Conservation (phyloP, 331 rosid species). For the Malus hybrid region DNA sequence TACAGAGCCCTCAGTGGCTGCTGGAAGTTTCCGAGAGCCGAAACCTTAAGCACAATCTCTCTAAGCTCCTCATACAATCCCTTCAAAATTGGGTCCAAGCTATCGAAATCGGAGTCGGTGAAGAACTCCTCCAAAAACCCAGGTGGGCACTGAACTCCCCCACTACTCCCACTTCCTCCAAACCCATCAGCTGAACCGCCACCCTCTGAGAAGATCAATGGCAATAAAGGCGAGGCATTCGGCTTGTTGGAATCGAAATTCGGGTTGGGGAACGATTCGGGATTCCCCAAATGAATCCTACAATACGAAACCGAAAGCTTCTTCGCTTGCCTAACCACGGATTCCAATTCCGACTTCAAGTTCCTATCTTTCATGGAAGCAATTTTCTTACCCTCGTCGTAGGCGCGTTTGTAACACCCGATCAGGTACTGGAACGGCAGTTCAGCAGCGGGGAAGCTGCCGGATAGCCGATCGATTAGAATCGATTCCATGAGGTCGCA, state of each 20-base stretch:
- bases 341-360: slow-evolving; percentile 53
- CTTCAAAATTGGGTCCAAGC: slow-evolving; percentile 64
- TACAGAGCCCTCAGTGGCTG: slow-evolving; percentile 72
- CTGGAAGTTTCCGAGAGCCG: slow-evolving; percentile 90
- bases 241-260: background rate
- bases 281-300: slow-evolving; percentile 69
- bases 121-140: slow-evolving; percentile 90
- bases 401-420: slow-evolving; percentile 74
- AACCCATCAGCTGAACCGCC: slow-evolving; percentile 43
- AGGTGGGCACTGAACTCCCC: slow-evolving; percentile 62
- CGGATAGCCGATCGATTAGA: slow-evolving; percentile 75
- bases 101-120: slow-evolving; percentile 70
- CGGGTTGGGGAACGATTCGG: slow-evolving; percentile 49
- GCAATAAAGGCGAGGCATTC: slow-evolving; percentile 50
- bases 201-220: slow-evolving; percentile 59
- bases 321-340: slow-evolving; percentile 55
- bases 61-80: slow-evolving; percentile 83
- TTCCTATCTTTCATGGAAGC: slow-evolving; percentile 61
- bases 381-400: slow-evolving; percentile 71
- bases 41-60: slow-evolving; percentile 74
- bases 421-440: slow-evolving; percentile 61
- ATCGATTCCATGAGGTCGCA: slow-evolving; percentile 70
- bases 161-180: slow-evolving; percentile 31
- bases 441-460: slow-evolving; percentile 29
- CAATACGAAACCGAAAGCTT: slow-evolving; percentile 71